A percentile compares a stretch with the other conserved stretches of the same genome.
phyloP scores from a whole-genome alignment of 2,329 filamentous ascomycete genomes.

The Plenodomus biglobosus region DNA sequence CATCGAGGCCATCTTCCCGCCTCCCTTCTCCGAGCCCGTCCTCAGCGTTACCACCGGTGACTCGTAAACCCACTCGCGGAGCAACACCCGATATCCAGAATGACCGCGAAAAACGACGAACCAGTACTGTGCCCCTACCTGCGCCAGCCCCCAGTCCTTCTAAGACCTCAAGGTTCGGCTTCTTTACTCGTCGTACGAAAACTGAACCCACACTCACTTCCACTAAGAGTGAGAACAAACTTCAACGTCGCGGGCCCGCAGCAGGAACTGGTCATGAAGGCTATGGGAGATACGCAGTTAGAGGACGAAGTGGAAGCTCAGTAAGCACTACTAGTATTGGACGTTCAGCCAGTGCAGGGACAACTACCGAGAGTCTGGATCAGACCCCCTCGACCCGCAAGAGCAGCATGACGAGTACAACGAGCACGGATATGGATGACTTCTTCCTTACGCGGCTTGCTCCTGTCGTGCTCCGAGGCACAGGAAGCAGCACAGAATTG shows the following conservation, averaged over 20 bases:
- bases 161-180: constrained; percentile 68
- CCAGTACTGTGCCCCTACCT: constrained; percentile 46
- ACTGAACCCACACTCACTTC: constrained; percentile 54
- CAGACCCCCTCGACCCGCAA: constrained; percentile 45
- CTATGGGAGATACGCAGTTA: constrained; percentile 67
- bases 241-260: constrained; percentile 70
- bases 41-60: constrained; percentile 27
- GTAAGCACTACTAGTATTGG: constrained; percentile 53
- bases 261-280: constrained; percentile 95
- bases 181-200: constrained; percentile 76
- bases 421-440: constrained; percentile 48
- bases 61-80: constrained; percentile 34
- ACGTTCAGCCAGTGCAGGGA: constrained; percentile 51
- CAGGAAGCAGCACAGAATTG: constrained; percentile 44
- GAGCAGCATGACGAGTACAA: constrained; percentile 48
- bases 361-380: constrained; percentile 38
- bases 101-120: constrained; percentile 35
- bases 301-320: constrained; percentile 65
- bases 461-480: constrained; percentile 50
- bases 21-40: constrained; percentile 44
- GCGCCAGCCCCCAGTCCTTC: constrained; percentile 55
- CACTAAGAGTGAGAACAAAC: constrained; percentile 61
- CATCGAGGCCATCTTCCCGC: constrained; percentile 40
- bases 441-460: constrained; percentile 50
- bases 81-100: constrained; percentile 46